Base-by-base conservation (phyloP, 1,284 basidiomycete species). In the Butyriboletus appendiculatus region DNA sequence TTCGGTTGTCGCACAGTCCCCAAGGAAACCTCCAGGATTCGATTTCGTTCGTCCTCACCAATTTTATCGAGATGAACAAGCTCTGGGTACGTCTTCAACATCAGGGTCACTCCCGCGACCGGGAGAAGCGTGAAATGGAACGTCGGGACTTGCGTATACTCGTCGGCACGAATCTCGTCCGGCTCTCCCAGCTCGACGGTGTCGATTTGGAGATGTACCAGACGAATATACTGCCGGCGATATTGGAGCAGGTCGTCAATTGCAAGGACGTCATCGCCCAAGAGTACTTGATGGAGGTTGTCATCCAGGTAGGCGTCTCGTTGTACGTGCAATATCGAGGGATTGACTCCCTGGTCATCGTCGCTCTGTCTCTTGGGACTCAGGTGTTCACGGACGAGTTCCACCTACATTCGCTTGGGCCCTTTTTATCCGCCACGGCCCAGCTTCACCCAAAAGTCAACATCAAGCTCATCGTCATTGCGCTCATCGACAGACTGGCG, bases 21-120 rank as follows among this genome's bases (percentile, higher is more conserved):
- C 72, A 76, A 41, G 95, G 95, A 45, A 93, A 94, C 68, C 79
- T 98, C 3, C 87, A 94, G 73, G 95, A 98, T 73, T 96, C 94
- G 2, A 95, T 93, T 60, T 85, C 84, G 3, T 98, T 97, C 69
- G 94, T 97, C 26, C 81, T 98, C 55, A 96, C 94, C 59, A 97
- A 98, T 75, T 97, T 97, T 66, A 94, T 98, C 69, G 95, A 98
- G 70, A 98, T 97, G 95, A 98, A 97, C 82, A 98, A 97, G 72
- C 86, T 98, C 28, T 98, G 95, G 95, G 96, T 98, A 2, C 87
- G 95, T 41, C 79, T 98, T 22, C 96, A 98, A 71, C 95, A 98
- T 66, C 92, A 96, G 68, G 96, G 95, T 0, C 94, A 96, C 68
- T 96, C 94, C 7, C 84, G 94, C 43, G 95, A 98, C 71, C 85